phyloP scores from a whole-genome alignment of 2,329 filamentous ascomycete genomes.

The Plenodomus lindquistii region DNA sequence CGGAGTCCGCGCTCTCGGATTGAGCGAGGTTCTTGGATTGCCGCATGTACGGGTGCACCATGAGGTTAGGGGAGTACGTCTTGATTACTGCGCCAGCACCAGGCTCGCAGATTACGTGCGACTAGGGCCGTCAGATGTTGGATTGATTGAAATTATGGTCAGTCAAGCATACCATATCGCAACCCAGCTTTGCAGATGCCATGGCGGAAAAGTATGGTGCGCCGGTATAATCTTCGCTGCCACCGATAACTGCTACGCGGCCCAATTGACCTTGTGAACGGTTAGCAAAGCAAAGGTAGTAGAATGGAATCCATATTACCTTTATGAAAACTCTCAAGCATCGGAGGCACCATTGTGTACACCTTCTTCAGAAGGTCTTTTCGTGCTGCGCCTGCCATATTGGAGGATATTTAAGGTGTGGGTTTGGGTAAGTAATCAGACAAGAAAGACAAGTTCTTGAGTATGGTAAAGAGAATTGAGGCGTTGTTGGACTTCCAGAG shows the following conservation, averaged over 20 bases:
- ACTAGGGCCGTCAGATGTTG: slow-evolving; percentile 54
- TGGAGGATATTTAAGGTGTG: slow-evolving; percentile 2
- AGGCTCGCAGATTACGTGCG: slow-evolving; percentile 94
- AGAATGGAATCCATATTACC: slow-evolving; percentile 55
- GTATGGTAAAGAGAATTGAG: neutral
- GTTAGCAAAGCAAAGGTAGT: slow-evolving; percentile 15
- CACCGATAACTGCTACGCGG: slow-evolving; percentile 89
- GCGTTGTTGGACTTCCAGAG: slow-evolving; percentile 6
- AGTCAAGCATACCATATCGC: slow-evolving; percentile 71
- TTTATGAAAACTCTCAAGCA: slow-evolving; percentile 96
- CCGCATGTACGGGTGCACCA: slow-evolving; percentile 96
- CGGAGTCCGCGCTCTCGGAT: slow-evolving; percentile 61
- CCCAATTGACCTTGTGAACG: slow-evolving; percentile 76
- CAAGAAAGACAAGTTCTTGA: neutral
- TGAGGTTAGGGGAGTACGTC: slow-evolving; percentile 95
- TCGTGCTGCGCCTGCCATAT: slow-evolving; percentile 62
- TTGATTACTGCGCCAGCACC: slow-evolving; percentile 86
- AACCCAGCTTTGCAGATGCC: slow-evolving; percentile 88
- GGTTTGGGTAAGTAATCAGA: neutral
- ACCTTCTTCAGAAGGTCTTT: slow-evolving; percentile 78
- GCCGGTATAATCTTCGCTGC: slow-evolving; percentile 94
- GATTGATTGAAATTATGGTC: neutral
- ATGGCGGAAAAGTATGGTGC: slow-evolving; percentile 98
- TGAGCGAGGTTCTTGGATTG: slow-evolving; percentile 65
- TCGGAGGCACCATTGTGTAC: slow-evolving; percentile 87